Evolutionary conservation across 371 early-diverging fungal genomes (phyloP), one percentile per base, ranked within the genome.

Genomic region (Lichtheimia ornata): DNA sequence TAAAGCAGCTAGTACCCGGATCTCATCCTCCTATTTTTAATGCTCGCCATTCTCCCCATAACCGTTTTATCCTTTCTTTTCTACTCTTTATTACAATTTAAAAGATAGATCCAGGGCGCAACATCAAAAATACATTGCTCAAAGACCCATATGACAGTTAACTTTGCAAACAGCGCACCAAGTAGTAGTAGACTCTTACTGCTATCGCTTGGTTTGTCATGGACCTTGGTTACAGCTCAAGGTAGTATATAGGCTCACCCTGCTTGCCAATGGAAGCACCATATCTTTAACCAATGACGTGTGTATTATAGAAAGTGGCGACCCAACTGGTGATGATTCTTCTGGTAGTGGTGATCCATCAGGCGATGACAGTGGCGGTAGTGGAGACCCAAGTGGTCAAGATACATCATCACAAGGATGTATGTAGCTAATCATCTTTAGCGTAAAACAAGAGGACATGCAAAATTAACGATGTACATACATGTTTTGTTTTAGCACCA

Each of bases 271-370:
- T 47, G 47, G 35, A 5, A 35, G 5, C 35, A 35, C 11, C 35
- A 35, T 1, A 35, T 35, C 0, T 2, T 5, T 35, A 35, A 35
- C 28, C 35, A 11, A 35, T 30, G 6, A 28, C 12, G 0, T 17
- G 27, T 17, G 17, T 53, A 20, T 54, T 22, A 40, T 22, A 54
- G 54, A 54, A 22, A 41, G 41, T 41, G 18, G 20, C 20, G 54
- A 54, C 17, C 54, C 54, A 3, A 54, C 40, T 9, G 54, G 54
- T 41, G 54, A 54, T 18, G 54, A 54, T 41, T 54, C 54, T n/a
- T n/a, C 30, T 22, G 54, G 54, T 12, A 40, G n/a, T 24, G 57
- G 28, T 13, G 57, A 56, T 45, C 57, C 57, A 11, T 24, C 57
- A 45, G 57, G 57, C 17, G 57, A 56, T 27, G 57, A 56, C 27